Evolutionary conservation across 345 rosid genomes (phyloP).

Genomic region (Ceriops tagal): DNA sequence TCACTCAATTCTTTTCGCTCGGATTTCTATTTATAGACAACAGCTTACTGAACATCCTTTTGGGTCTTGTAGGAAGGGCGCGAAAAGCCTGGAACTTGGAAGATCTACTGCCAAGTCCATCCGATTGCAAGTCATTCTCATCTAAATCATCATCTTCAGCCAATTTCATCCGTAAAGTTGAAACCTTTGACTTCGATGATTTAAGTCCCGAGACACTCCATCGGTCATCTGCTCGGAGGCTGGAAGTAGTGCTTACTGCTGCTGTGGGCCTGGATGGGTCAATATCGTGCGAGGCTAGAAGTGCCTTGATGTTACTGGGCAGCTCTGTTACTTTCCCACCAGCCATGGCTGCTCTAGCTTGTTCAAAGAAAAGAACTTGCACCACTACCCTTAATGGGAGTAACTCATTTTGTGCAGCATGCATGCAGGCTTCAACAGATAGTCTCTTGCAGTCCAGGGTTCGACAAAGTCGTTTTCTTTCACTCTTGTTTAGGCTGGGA

Average conservation of each 20-base stretch:
- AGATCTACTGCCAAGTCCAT: slow-evolving; percentile 57
- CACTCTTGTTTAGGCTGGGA: slow-evolving; percentile 73
- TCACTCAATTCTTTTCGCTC: slow-evolving; percentile 49
- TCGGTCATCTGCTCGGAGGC: slow-evolving; percentile 66
- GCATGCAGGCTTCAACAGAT: slow-evolving; percentile 95
- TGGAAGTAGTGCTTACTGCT: slow-evolving; percentile 64
- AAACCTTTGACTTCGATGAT: slow-evolving; percentile 61
- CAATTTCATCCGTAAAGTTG: slow-evolving; percentile 78
- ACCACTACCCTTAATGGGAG: slow-evolving; percentile 92
- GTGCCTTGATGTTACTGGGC: slow-evolving; percentile 84
- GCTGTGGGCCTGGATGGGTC: slow-evolving; percentile 72
- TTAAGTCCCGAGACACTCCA: slow-evolving; percentile 94
- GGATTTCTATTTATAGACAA: slow-evolving; percentile 38
- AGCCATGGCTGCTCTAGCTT: slow-evolving; percentile 70
- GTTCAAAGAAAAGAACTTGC: slow-evolving; percentile 96
- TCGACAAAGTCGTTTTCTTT: slow-evolving; percentile 77
- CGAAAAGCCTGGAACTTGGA: slow-evolving; percentile 67
- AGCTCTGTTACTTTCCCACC: slow-evolving; percentile 74
- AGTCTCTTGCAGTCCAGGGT: slow-evolving; percentile 91
- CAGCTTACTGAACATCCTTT: slow-evolving; percentile 46
- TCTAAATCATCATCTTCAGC: slow-evolving; percentile 76
- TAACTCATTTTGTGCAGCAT: slow-evolving; percentile 89
- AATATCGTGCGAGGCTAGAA: slow-evolving; percentile 61
- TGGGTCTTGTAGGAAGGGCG: slow-evolving; percentile 59
- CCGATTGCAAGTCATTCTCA: slow-evolving; percentile 48